Evolutionary conservation across 78 protist genomes (phyloP), one percentile per base, ranked within the genome.

Genomic region (Acrasis kona): DNA sequence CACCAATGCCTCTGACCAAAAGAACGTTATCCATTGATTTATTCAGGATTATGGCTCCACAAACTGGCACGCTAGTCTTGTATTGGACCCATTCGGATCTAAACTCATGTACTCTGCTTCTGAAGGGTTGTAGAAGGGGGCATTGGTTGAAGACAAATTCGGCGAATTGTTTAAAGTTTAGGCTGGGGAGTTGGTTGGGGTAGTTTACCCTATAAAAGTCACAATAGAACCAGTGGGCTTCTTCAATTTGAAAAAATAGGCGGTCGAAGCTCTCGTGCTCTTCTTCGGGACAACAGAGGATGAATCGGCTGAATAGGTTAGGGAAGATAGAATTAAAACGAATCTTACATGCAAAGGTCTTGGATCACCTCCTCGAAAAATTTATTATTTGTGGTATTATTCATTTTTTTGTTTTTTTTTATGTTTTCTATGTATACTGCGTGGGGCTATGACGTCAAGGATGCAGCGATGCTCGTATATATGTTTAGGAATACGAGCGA

Each of bases 191-290:
- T 27, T 10, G 27, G 30, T 65, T 73, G 7, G n/a, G n/a, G n/a
- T 69, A 9, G 2, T 6, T 19, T 57, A 72, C 73, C 36, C 77
- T 41, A 34, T 36, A 70, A 28, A 58, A 39, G 39, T 83, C 87
- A 1, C 36, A 69, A 39, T 83, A 83, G 36, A 64, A 78, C 87
- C 87, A 83, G 38, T 57, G 81, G 40, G 83, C 82, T 12, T n/a
- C 2, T 50, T 83, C 87, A 1, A 77, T 32, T 58, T 78, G 78
- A n/a, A 78, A 77, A 40, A 68, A 70, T 4, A 83, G 41, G 1
- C 82, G 72, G 40, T 78, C 79, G 5, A 50, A 29, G 10, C 78
- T 69, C 50, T 38, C 81, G 10, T 50, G 30, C 41, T 75, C 86
- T 27, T 76, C 86, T 1, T 39, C 70, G 4, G 86, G 86, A 50